Percentiles rank a stretch among this genome's conserved stretches.
phyloP scores from a whole-genome alignment of 805 yeast species.

The Schwanniomyces polymorphus region DNA sequence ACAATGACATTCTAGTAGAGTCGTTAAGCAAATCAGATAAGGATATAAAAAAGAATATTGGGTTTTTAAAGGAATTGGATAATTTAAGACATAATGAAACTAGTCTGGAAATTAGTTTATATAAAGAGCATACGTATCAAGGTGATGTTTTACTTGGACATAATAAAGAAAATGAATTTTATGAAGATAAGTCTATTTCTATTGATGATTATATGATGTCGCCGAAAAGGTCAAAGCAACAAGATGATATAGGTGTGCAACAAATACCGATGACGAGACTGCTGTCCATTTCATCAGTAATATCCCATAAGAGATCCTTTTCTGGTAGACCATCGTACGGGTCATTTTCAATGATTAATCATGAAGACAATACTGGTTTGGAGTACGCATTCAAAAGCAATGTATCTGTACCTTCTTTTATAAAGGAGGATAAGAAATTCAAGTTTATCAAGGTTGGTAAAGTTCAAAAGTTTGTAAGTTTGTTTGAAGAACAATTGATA shows the following conservation, averaged over 20 bases:
- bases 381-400: constrained; percentile 28
- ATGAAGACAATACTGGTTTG: constrained; percentile 27
- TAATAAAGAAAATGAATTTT: background rate
- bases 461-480: constrained; percentile 44
- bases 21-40: background rate
- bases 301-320: constrained; percentile 15
- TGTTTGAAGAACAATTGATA: constrained; percentile 37
- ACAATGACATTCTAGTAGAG: background rate
- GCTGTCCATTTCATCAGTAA: constrained; percentile 9
- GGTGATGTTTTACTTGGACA: background rate
- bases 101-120: constrained; percentile 1
- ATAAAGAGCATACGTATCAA: background rate
- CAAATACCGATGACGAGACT: constrained; percentile 2
- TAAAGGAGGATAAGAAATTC: constrained; percentile 42
- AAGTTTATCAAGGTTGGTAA: constrained; percentile 46
- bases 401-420: constrained; percentile 33
- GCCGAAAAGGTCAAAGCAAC: background rate
- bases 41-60: constrained; percentile 6
- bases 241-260: background rate
- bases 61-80: constrained; percentile 21
- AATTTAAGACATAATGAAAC: constrained; percentile 31
- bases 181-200: background rate
- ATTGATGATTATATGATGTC: background rate
- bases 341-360: constrained; percentile 23
- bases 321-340: constrained; percentile 16